Conservation (phyloP, 306 rosid species). For the barrel medic (Medicago truncatula) region MtrunA17r5.0-ANR NC_053044.1:23969501-23970000, state of each 20-base stretch:
- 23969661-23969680: too few relatives aligned
- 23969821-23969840: too few relatives aligned
- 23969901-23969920: conserved; percentile 1
- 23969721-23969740: too few relatives aligned
- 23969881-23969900: background rate
- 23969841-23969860: background rate
- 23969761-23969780: too few relatives aligned
- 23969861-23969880: background rate
- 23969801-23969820: too few relatives aligned
- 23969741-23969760: too few relatives aligned
- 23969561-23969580: background rate
- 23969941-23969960: conserved; percentile 47
- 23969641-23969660: too few relatives aligned
- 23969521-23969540: conserved; percentile 7
- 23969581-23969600: background rate
- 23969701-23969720: too few relatives aligned
- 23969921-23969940: conserved; percentile 53
- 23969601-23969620: too few relatives aligned
- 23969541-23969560: conserved; percentile 18
- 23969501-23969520: background rate
- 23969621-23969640: background rate
- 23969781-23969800: too few relatives aligned
- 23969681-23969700: too few relatives aligned
- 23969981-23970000: conserved; percentile 52
- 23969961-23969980: conserved; percentile 51